Conservation (phyloP, 1,284 basidiomycete species). For the Heterobasidion irregulare region DNA sequence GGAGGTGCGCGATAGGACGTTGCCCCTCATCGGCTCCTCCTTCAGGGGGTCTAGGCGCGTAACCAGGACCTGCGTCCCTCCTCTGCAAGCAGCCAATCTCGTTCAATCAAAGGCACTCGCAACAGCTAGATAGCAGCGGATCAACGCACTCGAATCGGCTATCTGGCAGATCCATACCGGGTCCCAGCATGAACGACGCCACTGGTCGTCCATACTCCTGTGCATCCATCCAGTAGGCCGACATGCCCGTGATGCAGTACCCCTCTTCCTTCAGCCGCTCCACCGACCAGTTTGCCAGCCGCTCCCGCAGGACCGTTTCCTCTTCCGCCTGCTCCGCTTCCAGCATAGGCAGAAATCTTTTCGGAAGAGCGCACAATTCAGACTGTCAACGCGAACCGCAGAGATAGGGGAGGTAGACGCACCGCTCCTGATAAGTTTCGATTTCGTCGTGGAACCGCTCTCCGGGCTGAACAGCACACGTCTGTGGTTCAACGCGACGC, state of each 20-base stretch:
- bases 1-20: slow-evolving; percentile 38
- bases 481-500: slow-evolving; percentile 27
- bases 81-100: slow-evolving; percentile 27
- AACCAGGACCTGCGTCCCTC: slow-evolving; percentile 56
- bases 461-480: slow-evolving; percentile 21
- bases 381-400: not conserved
- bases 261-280: slow-evolving; percentile 56
- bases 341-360: slow-evolving; percentile 59
- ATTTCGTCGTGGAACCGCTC: slow-evolving; percentile 36
- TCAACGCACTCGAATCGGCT: slow-evolving; percentile 54
- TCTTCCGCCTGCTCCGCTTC: slow-evolving; percentile 58
- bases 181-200: slow-evolving; percentile 51
- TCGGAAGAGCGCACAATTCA: not conserved
- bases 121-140: not conserved
- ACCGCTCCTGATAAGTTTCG: slow-evolving; percentile 36
- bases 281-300: slow-evolving; percentile 59
- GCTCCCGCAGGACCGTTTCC: slow-evolving; percentile 45
- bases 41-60: slow-evolving; percentile 54
- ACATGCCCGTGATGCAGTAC: slow-evolving; percentile 57
- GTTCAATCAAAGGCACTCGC: not conserved
- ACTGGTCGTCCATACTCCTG: slow-evolving; percentile 52
- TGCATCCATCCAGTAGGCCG: slow-evolving; percentile 56
- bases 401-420: slow-evolving; percentile 10
- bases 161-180: slow-evolving; percentile 47
- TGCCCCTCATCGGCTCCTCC: slow-evolving; percentile 44